These are phyloP conservation scores for Tulasnella sp. DNA, from an alignment of 768 basidiomycete species.

Conservation along the genomic window DNA sequence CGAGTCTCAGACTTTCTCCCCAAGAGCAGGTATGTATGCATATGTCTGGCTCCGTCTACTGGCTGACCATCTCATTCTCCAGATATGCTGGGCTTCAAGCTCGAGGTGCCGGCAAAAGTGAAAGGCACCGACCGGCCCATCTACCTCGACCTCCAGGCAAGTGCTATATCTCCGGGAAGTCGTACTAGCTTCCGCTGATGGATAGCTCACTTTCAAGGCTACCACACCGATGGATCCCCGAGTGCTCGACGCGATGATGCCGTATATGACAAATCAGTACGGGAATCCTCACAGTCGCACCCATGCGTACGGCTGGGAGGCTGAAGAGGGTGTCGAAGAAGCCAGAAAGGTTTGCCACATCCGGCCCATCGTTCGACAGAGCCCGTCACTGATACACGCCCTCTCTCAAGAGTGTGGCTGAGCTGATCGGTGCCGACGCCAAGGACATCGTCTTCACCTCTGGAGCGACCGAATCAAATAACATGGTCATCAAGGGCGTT, in stretches of 20 bases:
- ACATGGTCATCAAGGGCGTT: constrained; percentile 96
- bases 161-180: constrained; percentile 39
- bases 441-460: constrained; percentile 98
- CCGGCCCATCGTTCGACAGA: not conserved
- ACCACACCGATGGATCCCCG: constrained; percentile 98
- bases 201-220: constrained; percentile 56
- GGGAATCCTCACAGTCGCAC: constrained; percentile 98
- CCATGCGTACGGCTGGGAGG: constrained; percentile 99
- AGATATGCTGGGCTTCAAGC: constrained; percentile 92
- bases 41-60: not conserved
- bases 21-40: constrained; percentile 60
- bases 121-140: constrained; percentile 79
- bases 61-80: not conserved
- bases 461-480: constrained; percentile 97
- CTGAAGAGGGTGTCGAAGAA: constrained; percentile 90
- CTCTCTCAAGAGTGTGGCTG: constrained; percentile 73
- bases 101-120: constrained; percentile 61
- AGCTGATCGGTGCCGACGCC: constrained; percentile 88
- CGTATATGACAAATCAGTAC: constrained; percentile 91
- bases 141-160: constrained; percentile 96
- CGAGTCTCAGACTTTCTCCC: constrained; percentile 74
- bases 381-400: not conserved
- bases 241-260: constrained; percentile 95
- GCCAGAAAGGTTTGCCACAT: constrained; percentile 75
- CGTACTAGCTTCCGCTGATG: constrained; percentile 26